Evolutionary conservation across 2,329 filamentous ascomycete species (phyloP).

Genomic region (Mycocentrospora acerina): DNA sequence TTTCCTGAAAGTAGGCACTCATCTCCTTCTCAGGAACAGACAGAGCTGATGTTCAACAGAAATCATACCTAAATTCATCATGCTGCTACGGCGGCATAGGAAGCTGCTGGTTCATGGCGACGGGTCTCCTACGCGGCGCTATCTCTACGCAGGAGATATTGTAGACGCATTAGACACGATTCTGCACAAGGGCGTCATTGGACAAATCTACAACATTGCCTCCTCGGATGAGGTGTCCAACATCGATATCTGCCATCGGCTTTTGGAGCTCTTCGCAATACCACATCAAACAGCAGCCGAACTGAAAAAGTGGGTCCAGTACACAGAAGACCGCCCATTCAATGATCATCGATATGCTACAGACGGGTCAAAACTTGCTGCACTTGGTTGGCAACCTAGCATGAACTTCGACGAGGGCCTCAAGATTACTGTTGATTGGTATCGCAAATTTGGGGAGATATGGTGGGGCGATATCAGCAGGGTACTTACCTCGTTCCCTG

Average conservation of each 20-base stretch:
- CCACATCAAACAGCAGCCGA: constrained; percentile 43
- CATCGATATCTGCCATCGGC: constrained; percentile 64
- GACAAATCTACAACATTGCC: constrained; percentile 80
- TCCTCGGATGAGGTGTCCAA: constrained; percentile 79
- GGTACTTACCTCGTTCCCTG: constrained; percentile 43
- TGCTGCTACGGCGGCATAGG: constrained; percentile 65
- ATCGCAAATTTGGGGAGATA: constrained; percentile 40
- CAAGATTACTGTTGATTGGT: constrained; percentile 42
- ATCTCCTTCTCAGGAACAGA: no score
- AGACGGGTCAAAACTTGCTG: constrained; percentile 41
- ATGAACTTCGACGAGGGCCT: constrained; percentile 41
- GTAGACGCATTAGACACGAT: constrained; percentile 83
- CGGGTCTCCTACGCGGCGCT: constrained; percentile 71
- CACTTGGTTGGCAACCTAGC: constrained; percentile 41
- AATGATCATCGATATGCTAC: constrained; percentile 45
- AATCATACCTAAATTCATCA: constrained; percentile 81
- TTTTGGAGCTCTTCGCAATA: constrained; percentile 65
- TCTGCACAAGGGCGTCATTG: constrained; percentile 71
- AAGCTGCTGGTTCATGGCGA: constrained; percentile 76
- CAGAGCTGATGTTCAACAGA: constrained; percentile 52
- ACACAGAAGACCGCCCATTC: constrained; percentile 74
- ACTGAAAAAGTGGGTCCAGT: constrained; percentile 67
- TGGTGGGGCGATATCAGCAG: constrained; percentile 46
- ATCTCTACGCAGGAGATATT: constrained; percentile 77
- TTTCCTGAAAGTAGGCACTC: constrained; percentile 73